A percentile compares a stretch with the other conserved stretches of the same genome.
These are phyloP conservation scores for Amanita inopinata DNA, from an alignment of 768 basidiomycete genomes.

Conservation along the genomic window DNA sequence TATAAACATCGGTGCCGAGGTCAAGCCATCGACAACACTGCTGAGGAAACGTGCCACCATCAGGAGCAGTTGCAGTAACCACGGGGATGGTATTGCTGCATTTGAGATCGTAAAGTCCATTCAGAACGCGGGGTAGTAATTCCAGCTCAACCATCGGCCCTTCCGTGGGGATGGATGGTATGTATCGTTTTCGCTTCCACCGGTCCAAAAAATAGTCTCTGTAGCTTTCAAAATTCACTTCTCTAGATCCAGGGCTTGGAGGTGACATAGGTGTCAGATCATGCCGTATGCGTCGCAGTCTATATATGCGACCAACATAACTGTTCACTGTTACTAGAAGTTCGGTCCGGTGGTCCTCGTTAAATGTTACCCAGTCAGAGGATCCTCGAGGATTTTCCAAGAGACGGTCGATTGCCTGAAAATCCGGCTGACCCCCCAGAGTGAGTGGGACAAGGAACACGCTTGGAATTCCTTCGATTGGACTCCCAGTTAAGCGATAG, in stretches of 20 bases:
- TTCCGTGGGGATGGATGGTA: slow-evolving; percentile 36
- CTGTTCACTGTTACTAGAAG: slow-evolving; percentile 46
- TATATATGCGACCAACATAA: slow-evolving; percentile 43
- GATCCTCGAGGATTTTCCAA: slow-evolving; percentile 40
- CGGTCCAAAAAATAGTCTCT: slow-evolving; percentile 46
- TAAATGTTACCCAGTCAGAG: slow-evolving; percentile 45
- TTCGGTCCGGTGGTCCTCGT: slow-evolving; percentile 37
- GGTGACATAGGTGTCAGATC: slow-evolving; percentile 60
- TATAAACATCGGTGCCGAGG: slow-evolving; percentile 40
- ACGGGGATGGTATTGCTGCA: slow-evolving; percentile 8
- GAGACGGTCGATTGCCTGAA: slow-evolving; percentile 39
- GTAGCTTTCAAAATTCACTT: slow-evolving; percentile 40
- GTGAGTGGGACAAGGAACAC: slow-evolving; percentile 62
- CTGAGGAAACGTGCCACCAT: slow-evolving; percentile 27
- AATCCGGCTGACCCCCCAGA: slow-evolving; percentile 44
- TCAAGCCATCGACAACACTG: slow-evolving; percentile 45
- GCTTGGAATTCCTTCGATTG: slow-evolving; percentile 39
- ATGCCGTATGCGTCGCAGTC: slow-evolving; percentile 47
- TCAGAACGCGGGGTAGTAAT: slow-evolving; percentile 30
- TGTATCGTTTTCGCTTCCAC: slow-evolving; percentile 40
- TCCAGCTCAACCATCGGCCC: slow-evolving; percentile 57
- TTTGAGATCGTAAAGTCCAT: slow-evolving; percentile 27
- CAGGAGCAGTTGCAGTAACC: slow-evolving; percentile 14
- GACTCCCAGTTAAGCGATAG: slow-evolving; percentile 53
- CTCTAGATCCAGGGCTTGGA: slow-evolving; percentile 42